Evolutionary conservation across 257 asterid species (phyloP), one percentile per base, ranked within the genome.

Genomic region (Mitragyna speciosa): DNA sequence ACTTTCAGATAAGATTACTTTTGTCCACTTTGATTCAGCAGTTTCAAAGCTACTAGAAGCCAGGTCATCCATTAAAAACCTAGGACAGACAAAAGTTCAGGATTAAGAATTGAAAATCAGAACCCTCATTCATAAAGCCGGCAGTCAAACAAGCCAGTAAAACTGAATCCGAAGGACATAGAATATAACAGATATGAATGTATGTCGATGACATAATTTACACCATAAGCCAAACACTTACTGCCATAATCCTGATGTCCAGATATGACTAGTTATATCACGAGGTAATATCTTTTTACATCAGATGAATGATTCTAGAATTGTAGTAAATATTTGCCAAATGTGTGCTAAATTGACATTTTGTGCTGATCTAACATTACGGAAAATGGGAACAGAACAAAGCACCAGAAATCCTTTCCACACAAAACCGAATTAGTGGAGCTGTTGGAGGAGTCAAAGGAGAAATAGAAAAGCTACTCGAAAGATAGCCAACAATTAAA

Each of bases 1-100:
- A 76, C 80, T 71, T 82, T 85, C 85, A 7, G 70, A 73, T 76
- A 78, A 66, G 31, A 73, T 79, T 47, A 83, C 85, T 78, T 83
- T 77, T 85, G 85, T 31, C 58, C 63, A 28, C 51, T 83, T 87
- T 12, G 80, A 85, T 77, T 83, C 56, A 51, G 74, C 72, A 70
- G 76, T 52, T 56, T 69, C 85, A 59, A 70, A 30, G 45, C 47
- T 58, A 72, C 15, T 58, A 26, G 75, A 76, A 82, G 59, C 81
- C 68, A 43, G 14, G 41, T 70, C 87, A 70, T 59, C 83, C 64
- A 67, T 79, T 31, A 26, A 78, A 89, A 81, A n/a, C 31, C 26
- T 41, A 54, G 2, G 2, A 31, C n/a, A 31, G 22, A 12, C 20
- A 76, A 56, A 56, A 17, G n/a, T 58, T 71, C 49, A 70, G 17